These are phyloP conservation scores for Adansonia rubrostipa DNA, from an alignment of 441 rosid species.

Conservation along the genomic window DNA sequence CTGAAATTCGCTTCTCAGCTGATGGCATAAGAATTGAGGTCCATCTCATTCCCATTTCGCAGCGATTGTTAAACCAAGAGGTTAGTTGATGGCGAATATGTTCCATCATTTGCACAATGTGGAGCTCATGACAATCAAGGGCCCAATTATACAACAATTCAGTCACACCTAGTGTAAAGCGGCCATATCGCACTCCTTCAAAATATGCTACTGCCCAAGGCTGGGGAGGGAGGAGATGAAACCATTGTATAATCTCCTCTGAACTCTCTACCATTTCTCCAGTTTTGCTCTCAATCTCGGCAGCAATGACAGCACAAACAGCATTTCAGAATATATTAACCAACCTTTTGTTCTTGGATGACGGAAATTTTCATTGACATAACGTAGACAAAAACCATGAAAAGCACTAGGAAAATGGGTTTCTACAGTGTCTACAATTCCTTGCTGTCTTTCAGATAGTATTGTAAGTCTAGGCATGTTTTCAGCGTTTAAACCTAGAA, in stretches of 20 bases:
- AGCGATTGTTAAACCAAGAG: slow-evolving; percentile 66
- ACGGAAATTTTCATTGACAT: slow-evolving; percentile 84
- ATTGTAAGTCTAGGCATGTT: slow-evolving; percentile 95
- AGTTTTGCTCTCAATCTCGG: slow-evolving; percentile 75
- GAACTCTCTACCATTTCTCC: slow-evolving; percentile 85
- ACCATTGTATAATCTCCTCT: slow-evolving; percentile 75
- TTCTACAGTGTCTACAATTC: slow-evolving; percentile 85
- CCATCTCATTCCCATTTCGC: slow-evolving; percentile 80
- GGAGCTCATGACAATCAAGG: slow-evolving; percentile 92
- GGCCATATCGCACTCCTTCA: slow-evolving; percentile 85
- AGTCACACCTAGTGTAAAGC: slow-evolving; percentile 78
- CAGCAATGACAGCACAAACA: slow-evolving; percentile 83
- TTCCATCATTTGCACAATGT: slow-evolving; percentile 92
- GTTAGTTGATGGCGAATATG: slow-evolving; percentile 67
- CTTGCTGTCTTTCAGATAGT: slow-evolving; percentile 84
- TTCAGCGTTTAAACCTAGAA: slow-evolving; percentile 86
- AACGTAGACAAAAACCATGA: slow-evolving; percentile 91
- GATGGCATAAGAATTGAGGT: slow-evolving; percentile 83
- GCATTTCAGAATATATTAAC: slow-evolving; percentile 95
- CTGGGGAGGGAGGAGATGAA: slow-evolving; percentile 71
- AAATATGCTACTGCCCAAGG: slow-evolving; percentile 91
- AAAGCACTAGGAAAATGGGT: slow-evolving; percentile 89
- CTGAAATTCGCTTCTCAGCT: slow-evolving; percentile 78
- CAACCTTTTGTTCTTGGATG: slow-evolving; percentile 83
- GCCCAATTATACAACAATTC: slow-evolving; percentile 91